Percentiles rank a stretch among this genome's conserved stretches.
phyloP scores from a whole-genome alignment of 176 grass and related monocot genomes.

The Aechmea fasciata region DNA sequence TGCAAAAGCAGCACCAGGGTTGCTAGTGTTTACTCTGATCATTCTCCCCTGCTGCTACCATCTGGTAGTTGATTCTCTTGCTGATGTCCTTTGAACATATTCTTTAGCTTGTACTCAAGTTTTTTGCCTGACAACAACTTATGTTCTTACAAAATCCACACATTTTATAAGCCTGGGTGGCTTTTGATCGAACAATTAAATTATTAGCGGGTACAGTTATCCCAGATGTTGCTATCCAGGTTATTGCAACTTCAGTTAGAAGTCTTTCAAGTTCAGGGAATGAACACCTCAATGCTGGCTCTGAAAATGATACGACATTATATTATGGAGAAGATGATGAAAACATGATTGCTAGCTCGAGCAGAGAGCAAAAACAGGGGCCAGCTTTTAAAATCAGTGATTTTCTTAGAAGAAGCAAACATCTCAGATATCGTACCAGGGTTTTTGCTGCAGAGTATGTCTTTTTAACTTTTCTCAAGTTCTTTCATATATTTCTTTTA shows the following conservation, averaged over 20 bases:
- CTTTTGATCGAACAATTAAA: too few relatives aligned
- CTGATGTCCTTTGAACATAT: too few relatives aligned
- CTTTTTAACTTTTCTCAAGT: slow-evolving; percentile 7
- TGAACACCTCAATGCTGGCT: slow-evolving; percentile 32
- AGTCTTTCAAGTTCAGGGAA: slow-evolving; percentile 42
- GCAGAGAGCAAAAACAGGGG: slow-evolving; percentile 34
- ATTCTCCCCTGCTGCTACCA: too few relatives aligned
- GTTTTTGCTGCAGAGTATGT: slow-evolving; percentile 98
- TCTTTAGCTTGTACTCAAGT: too few relatives aligned
- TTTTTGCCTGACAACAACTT: too few relatives aligned
- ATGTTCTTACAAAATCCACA: too few relatives aligned
- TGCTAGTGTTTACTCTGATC: too few relatives aligned
- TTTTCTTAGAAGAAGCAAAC: slow-evolving; percentile 64
- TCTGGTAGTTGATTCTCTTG: too few relatives aligned
- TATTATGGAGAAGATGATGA: slow-evolving; percentile 84
- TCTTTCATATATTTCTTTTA: slow-evolving; percentile 16
- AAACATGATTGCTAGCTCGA: slow-evolving; percentile 71
- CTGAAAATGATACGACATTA: slow-evolving; percentile 37
- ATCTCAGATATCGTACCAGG: slow-evolving; percentile 88
- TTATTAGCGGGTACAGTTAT: neutral
- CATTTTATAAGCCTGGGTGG: too few relatives aligned
- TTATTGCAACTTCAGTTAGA: slow-evolving; percentile 74
- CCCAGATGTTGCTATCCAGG: slow-evolving; percentile 29
- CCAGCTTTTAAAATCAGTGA: slow-evolving; percentile 35
- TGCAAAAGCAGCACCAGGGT: too few relatives aligned